Percentiles rank a stretch among this genome's conserved stretches.
phyloP scores from a whole-genome alignment of 129 eudicot genomes.

The Artemisia tridentata region DNA sequence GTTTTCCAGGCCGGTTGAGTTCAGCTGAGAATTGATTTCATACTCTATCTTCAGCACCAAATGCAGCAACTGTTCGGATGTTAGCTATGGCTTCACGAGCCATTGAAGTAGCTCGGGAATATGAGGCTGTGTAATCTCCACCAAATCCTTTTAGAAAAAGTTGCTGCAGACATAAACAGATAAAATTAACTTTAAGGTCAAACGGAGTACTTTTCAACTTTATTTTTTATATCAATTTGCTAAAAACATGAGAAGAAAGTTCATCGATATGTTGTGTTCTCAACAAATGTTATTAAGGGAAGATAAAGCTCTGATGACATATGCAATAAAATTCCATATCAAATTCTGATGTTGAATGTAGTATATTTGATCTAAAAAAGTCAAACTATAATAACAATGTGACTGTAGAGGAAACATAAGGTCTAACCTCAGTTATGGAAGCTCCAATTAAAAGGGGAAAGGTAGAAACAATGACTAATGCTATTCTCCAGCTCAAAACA shows the following conservation, averaged over 20 bases:
- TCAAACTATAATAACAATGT: conserved; percentile 2
- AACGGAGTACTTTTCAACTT: neutral
- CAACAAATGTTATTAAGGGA: neutral
- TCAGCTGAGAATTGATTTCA: conserved; percentile 45
- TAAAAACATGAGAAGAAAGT: neutral
- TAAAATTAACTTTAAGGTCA: neutral
- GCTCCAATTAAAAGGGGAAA: conserved; percentile 77
- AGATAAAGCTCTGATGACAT: neutral
- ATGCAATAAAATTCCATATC: neutral
- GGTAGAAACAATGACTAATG: conserved; percentile 59
- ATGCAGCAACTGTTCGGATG: conserved; percentile 77
- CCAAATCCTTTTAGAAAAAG: conserved; percentile 88
- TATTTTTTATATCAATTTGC: neutral
- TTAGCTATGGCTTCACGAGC: conserved; percentile 85
- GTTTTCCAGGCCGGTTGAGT: conserved; percentile 52
- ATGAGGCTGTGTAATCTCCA: conserved; percentile 62
- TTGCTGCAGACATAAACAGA: conserved; percentile 45
- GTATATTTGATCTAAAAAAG: conserved; percentile 1
- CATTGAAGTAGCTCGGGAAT: conserved; percentile 66
- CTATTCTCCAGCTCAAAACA: conserved; percentile 72
- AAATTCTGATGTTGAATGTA: neutral
- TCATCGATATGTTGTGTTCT: neutral
- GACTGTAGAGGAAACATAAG: neutral
- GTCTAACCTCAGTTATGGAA: conserved; percentile 63
- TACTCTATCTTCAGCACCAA: conserved; percentile 71